These are phyloP conservation scores for Fusarium metavorans DNA, from an alignment of 2,329 filamentous ascomycete genomes.

Conservation along the genomic window DNA sequence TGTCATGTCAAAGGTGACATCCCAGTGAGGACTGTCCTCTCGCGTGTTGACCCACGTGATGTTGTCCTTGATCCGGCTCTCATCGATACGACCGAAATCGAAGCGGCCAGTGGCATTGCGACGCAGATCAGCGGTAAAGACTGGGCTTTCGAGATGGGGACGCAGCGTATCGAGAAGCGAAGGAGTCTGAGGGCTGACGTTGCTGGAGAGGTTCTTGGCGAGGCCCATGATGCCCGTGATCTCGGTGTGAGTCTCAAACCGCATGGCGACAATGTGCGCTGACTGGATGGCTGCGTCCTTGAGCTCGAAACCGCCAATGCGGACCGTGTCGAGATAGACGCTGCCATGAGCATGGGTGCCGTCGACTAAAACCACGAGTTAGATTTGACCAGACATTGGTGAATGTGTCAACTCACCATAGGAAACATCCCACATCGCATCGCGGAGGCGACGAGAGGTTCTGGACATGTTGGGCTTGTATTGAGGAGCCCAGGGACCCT, in stretches of 20 bases:
- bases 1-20: constrained; percentile 63
- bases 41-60: constrained; percentile 58
- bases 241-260: constrained; percentile 55
- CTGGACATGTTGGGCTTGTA: constrained; percentile 61
- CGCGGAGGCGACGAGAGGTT: constrained; percentile 55
- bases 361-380: constrained; percentile 48
- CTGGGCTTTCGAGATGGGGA: constrained; percentile 52
- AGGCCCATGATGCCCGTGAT: constrained; percentile 67
- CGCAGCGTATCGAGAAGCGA: constrained; percentile 60
- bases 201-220: constrained; percentile 59
- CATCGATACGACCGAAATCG: constrained; percentile 64
- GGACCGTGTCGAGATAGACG: constrained; percentile 64
- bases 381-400: not conserved
- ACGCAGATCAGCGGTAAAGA: constrained; percentile 64
- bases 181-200: constrained; percentile 56
- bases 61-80: constrained; percentile 52
- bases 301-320: constrained; percentile 59
- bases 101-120: constrained; percentile 62
- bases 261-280: constrained; percentile 56
- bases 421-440: constrained; percentile 61
- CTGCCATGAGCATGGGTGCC: constrained; percentile 59
- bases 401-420: constrained; percentile 58
- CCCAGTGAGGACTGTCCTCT: constrained; percentile 52
- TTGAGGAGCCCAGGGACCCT: constrained; percentile 52
- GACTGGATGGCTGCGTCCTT: constrained; percentile 62